Evolutionary conservation across 352 stramenopile genomes (phyloP).

Genomic region (Blastocystis sp.): DNA sequence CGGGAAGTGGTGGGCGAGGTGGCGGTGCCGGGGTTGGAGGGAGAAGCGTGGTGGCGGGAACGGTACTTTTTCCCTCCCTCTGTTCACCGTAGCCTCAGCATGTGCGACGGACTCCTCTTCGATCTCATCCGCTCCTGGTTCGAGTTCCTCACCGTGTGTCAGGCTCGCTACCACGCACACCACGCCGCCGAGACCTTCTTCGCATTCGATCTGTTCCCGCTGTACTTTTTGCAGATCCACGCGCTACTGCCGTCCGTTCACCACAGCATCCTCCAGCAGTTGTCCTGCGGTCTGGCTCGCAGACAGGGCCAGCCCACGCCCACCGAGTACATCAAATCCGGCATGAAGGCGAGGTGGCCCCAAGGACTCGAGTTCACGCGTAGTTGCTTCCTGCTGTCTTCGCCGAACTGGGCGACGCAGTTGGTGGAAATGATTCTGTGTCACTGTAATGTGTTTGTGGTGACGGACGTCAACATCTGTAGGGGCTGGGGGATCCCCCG

Average conservation of each 20-base stretch:
- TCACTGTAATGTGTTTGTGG: constrained; percentile 50
- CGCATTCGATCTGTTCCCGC: constrained; percentile 6
- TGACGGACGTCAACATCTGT: constrained; percentile 48
- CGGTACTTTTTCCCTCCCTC: background rate
- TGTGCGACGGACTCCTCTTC: constrained; percentile 45
- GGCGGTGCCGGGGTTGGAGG: background rate
- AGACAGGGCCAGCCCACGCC: background rate
- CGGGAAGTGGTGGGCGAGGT: background rate
- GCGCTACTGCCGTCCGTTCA: constrained; percentile 18
- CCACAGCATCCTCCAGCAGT: constrained; percentile 30
- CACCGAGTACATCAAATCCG: constrained; percentile 21
- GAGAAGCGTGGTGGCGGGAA: constrained; percentile 18
- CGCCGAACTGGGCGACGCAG: background rate
- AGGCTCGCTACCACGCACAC: background rate
- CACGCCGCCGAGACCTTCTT: background rate
- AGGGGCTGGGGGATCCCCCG: background rate
- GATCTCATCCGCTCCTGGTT: constrained; percentile 59
- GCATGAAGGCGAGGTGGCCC: background rate
- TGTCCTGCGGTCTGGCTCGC: background rate
- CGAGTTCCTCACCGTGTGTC: constrained; percentile 10
- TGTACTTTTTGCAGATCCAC: constrained; percentile 39
- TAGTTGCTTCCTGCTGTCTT: background rate
- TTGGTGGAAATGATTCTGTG: constrained; percentile 33
- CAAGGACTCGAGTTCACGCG: background rate
- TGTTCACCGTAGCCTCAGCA: background rate